Evolutionary conservation across 306 rosid species (phyloP), one percentile per base, ranked within the genome.

Genomic region (Sicyos baderoa): DNA sequence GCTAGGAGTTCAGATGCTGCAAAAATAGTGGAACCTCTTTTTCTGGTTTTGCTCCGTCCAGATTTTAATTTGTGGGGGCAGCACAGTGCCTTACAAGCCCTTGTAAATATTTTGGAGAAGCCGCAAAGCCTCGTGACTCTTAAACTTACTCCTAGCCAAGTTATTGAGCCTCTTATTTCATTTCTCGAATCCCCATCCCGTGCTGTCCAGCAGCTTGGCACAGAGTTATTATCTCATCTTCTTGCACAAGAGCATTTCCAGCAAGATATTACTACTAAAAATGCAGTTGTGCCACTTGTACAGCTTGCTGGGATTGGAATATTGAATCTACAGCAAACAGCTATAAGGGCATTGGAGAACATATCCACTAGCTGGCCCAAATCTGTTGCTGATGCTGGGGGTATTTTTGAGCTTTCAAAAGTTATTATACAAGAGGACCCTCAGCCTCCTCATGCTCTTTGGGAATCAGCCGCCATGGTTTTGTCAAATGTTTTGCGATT

Each of bases 241-340:
- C 95, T 93, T 79, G 95, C 91, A 47, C 97, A 88, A 80, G 94
- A 89, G 74, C 97, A 93, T 79, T 93, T 89, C 76, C 97, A 93
- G 88, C 91, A 88, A 85, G 98, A 93, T 82, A 93, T 93, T 76
- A 89, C 88, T 6, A 93, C 98, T 60, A 86, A 88, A 75, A 89
- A 82, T 81, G 98, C 96, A 74, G 97, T 89, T 77, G 87, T 88
- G 40, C 98, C 98, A 51, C 98, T 93, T 35, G 97, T 89, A 74
- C 98, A 86, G 80, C 98, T 93, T 75, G 95, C 98, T 4, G 98
- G 98, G 76, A 93, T 89, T 80, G 97, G 98, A 77, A 93, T 89
- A 82, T 78, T 93, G 76, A 89, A 84, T 80, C 84, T 93, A 73
- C 98, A 93, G 80, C 97, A 89, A 81, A 93, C 96, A 67, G 93